Evolutionary conservation across 148 eudicot genomes (phyloP).

Genomic region (Nepenthes gracilis): DNA sequence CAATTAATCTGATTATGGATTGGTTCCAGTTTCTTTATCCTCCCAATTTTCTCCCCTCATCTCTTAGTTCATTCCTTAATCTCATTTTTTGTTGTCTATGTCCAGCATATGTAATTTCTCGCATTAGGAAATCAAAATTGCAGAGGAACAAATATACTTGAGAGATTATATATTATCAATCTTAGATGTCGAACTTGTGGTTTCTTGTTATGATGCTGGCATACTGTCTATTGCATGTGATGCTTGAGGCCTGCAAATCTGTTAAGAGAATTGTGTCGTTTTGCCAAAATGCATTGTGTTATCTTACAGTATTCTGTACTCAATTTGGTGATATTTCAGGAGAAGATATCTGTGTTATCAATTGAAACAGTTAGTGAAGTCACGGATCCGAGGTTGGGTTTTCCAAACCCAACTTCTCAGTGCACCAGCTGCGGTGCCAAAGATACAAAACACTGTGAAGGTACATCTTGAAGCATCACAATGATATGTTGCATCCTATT

Average conservation of each 20-base stretch:
- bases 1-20: too few relatives aligned
- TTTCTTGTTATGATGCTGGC: not conserved
- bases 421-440: constrained; percentile 80
- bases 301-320: not conserved
- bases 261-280: not conserved
- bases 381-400: constrained; percentile 72
- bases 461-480: constrained; percentile 16
- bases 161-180: too few relatives aligned
- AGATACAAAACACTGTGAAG: constrained; percentile 61
- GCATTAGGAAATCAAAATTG: too few relatives aligned
- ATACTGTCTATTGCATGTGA: not conserved
- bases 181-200: not conserved
- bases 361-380: constrained; percentile 56
- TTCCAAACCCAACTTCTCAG: constrained; percentile 57
- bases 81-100: too few relatives aligned
- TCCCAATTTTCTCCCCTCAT: too few relatives aligned
- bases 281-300: not conserved
- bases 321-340: constrained; percentile 32
- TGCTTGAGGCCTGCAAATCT: not conserved
- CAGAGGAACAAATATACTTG: too few relatives aligned
- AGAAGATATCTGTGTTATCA: constrained; percentile 42
- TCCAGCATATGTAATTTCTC: too few relatives aligned
- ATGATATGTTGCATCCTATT: not conserved
- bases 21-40: too few relatives aligned
- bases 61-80: too few relatives aligned